A percentile compares a stretch with the other conserved stretches of the same genome.
Evolutionary conservation across 2,329 filamentous ascomycete genomes (phyloP).

Genomic region (Rutstroemia sydowiana): DNA sequence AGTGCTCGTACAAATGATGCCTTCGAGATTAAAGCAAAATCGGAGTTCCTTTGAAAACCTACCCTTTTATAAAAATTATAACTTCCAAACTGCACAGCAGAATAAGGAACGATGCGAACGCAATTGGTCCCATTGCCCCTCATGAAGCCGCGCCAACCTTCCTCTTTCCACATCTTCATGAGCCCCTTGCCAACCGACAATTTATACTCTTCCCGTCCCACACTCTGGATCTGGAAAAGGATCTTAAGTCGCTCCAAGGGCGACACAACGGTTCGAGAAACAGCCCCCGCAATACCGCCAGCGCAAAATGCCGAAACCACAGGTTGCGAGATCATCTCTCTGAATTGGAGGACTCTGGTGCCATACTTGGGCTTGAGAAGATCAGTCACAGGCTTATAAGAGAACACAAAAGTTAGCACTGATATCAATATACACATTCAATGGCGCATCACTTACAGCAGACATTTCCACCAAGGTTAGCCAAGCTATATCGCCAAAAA

Average conservation of each 20-base stretch:
- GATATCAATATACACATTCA: background rate
- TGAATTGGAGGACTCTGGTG: slow-evolving; percentile 27
- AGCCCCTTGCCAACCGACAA: slow-evolving; percentile 84
- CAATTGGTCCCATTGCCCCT: slow-evolving; percentile 97
- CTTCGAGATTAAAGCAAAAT: background rate
- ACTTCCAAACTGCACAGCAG: slow-evolving; percentile 94
- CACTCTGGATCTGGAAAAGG: slow-evolving; percentile 92
- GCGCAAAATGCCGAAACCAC: slow-evolving; percentile 88
- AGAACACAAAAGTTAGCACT: background rate
- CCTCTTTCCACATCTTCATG: slow-evolving; percentile 91
- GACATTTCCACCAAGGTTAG: slow-evolving; percentile 22
- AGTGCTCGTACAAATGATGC: background rate
- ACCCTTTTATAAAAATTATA: slow-evolving; percentile 97
- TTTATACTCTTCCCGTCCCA: slow-evolving; percentile 85
- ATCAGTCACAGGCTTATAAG: slow-evolving; percentile 20
- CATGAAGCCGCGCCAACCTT: slow-evolving; percentile 97
- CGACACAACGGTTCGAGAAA: slow-evolving; percentile 95
- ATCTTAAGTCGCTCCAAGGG: slow-evolving; percentile 95
- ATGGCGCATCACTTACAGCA: slow-evolving; percentile 23
- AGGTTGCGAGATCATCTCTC: slow-evolving; percentile 63
- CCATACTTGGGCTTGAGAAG: slow-evolving; percentile 28
- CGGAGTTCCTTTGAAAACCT: slow-evolving; percentile 30
- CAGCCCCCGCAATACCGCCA: slow-evolving; percentile 87
- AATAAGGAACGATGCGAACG: slow-evolving; percentile 96
- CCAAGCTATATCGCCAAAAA: slow-evolving; percentile 12